Percentiles rank a stretch among this genome's conserved stretches.
Conservation (phyloP, 2,329 filamentous ascomycete genomes). For the Colletotrichum destructivum region DNA sequence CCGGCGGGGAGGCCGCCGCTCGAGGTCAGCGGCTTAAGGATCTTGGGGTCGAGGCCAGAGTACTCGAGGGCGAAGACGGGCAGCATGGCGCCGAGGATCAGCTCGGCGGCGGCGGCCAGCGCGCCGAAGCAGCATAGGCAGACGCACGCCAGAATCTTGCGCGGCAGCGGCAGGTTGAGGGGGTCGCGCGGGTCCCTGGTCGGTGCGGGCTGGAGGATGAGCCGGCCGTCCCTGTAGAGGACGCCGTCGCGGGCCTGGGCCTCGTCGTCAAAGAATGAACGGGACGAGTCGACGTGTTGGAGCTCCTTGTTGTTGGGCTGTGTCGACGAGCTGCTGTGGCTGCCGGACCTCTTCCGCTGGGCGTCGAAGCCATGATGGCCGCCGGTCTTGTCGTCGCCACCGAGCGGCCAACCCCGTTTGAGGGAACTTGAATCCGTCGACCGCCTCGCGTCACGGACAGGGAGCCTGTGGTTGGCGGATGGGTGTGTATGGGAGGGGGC, state of each 20-base stretch:
- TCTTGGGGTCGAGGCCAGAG: constrained; percentile 48
- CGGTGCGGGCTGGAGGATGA: constrained; percentile 24
- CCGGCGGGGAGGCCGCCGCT: constrained; percentile 44
- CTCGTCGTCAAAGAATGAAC: not conserved
- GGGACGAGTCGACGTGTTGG: not conserved
- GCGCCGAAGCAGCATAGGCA: constrained; percentile 46
- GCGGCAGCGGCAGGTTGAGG: constrained; percentile 21
- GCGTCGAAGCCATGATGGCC: not conserved
- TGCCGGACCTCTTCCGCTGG: not conserved
- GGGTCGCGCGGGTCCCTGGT: constrained; percentile 34
- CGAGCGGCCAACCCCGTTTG: not conserved
- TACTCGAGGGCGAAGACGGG: constrained; percentile 55
- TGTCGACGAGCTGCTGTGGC: not conserved
- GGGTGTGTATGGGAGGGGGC: not conserved
- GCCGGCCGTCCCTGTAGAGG: constrained; percentile 28
- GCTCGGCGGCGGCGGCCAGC: constrained; percentile 46
- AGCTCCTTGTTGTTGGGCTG: not conserved
- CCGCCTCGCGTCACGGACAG: not conserved
- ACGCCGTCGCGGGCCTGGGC: constrained; percentile 8
- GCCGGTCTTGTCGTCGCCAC: constrained; percentile 3
- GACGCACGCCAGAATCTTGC: constrained; percentile 18
- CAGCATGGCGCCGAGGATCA: constrained; percentile 49
- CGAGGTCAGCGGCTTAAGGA: constrained; percentile 44
- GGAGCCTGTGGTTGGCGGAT: not conserved
- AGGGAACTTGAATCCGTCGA: not conserved